Percentiles rank a stretch among this genome's conserved stretches.
Evolutionary conservation across 169 alveolate genomes (phyloP).

Genomic region (Cryptosporidium canis): DNA sequence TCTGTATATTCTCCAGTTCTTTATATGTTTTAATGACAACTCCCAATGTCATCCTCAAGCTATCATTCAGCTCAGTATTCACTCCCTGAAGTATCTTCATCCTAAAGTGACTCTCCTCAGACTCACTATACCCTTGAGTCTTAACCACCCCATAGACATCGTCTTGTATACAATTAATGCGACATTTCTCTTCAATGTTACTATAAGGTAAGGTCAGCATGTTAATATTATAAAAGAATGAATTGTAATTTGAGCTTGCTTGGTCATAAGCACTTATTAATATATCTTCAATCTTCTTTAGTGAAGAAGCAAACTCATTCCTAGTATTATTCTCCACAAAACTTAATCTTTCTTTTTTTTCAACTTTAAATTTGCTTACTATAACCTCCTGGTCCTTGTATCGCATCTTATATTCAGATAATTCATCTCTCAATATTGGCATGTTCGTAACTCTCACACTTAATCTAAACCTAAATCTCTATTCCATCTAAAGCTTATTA

Average conservation of each 20-base stretch:
- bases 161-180: neutral
- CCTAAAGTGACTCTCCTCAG: neutral
- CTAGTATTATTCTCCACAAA: neutral
- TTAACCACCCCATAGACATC: neutral
- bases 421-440: slow-evolving; percentile 25
- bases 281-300: slow-evolving; percentile 28
- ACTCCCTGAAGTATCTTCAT: slow-evolving; percentile 35
- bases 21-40: slow-evolving; percentile 14
- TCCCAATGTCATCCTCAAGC: slow-evolving; percentile 1
- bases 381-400: neutral
- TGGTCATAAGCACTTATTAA: slow-evolving; percentile 23
- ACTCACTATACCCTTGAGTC: neutral
- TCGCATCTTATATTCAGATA: neutral
- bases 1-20: slow-evolving; percentile 6
- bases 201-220: slow-evolving; percentile 9
- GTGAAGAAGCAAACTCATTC: slow-evolving; percentile 15
- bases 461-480: neutral
- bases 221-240: slow-evolving; percentile 28
- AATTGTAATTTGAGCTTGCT: neutral
- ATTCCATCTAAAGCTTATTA: neutral
- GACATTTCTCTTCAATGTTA: neutral
- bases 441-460: neutral
- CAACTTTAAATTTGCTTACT: neutral
- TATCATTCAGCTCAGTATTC: slow-evolving; percentile 18
- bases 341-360: slow-evolving; percentile 1